Conservation (phyloP, 305 asterid genomes). For the Solanum hybrid region DNA sequence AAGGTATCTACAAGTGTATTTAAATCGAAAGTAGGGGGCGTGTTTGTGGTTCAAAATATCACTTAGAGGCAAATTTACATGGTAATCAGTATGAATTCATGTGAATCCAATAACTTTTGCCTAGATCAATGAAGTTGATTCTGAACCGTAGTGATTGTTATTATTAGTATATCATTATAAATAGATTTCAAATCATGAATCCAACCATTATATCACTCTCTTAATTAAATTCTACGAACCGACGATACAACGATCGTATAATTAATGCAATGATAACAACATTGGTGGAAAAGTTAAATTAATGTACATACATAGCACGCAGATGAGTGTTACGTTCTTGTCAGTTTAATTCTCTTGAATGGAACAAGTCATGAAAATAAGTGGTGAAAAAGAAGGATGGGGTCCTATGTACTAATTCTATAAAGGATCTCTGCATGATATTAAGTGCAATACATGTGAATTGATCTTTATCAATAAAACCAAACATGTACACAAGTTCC, state of each 20-base stretch:
- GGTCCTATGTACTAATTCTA: background rate
- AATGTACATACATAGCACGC: background rate
- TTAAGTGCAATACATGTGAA: background rate
- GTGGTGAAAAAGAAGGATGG: background rate
- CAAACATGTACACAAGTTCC: background rate
- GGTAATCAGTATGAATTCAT: background rate
- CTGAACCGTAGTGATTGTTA: background rate
- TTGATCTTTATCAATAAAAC: background rate
- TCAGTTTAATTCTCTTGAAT: background rate
- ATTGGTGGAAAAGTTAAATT: background rate
- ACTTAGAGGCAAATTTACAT: background rate
- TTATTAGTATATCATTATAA: background rate
- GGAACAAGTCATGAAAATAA: background rate
- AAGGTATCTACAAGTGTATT: background rate
- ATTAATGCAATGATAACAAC: background rate
- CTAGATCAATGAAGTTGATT: background rate
- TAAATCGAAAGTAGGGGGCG: background rate
- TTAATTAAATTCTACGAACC: background rate
- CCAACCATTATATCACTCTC: background rate
- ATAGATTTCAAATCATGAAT: background rate
- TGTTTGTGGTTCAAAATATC: background rate
- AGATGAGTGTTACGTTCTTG: background rate
- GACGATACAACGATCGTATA: background rate
- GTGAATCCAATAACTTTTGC: background rate
- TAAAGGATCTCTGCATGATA: background rate